phyloP scores from a whole-genome alignment of 139 green algal species.

The Choricystis sp. region DNA sequence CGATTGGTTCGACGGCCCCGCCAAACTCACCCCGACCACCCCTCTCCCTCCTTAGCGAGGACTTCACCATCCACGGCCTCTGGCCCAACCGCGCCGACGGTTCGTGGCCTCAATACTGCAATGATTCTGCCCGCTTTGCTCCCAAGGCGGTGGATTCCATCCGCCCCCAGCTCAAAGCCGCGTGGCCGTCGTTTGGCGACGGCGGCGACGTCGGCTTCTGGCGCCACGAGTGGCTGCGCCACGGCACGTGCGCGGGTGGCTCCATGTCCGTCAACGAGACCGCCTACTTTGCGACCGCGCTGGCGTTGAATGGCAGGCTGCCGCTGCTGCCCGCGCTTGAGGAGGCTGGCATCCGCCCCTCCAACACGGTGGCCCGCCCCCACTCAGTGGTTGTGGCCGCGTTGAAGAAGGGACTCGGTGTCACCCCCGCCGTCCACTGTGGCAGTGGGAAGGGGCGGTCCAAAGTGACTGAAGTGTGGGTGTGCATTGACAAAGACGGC shows the following conservation, averaged over 20 bases:
- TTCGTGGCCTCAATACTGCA: constrained; percentile 43
- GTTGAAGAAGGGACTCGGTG: too few species aligned
- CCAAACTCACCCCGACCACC: too few species aligned
- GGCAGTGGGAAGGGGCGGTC: constrained; percentile 9
- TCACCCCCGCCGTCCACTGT: not conserved
- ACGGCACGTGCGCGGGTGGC: constrained; percentile 37
- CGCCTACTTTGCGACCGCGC: constrained; percentile 22
- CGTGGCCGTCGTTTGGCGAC: constrained; percentile 13
- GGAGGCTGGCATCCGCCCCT: constrained; percentile 17
- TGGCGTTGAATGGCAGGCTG: constrained; percentile 29
- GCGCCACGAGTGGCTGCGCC: constrained; percentile 40
- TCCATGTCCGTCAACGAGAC: constrained; percentile 17
- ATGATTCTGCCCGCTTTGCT: not conserved
- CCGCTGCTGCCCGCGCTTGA: constrained; percentile 19
- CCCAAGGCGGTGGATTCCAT: not conserved
- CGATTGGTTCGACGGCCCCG: too few species aligned
- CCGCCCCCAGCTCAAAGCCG: not conserved
- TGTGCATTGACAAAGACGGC: constrained; percentile 34
- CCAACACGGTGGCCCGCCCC: not conserved
- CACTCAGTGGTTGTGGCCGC: too few species aligned
- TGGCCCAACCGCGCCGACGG: constrained; percentile 50
- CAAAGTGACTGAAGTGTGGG: constrained; percentile 42
- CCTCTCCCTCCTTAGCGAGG: constrained; percentile 12
- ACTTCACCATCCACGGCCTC: constrained; percentile 56
- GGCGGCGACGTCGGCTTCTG: constrained; percentile 20